Evolutionary conservation across 2,329 filamentous ascomycete genomes (phyloP), one percentile per base, ranked within the genome.

Genomic region (Claviceps sp.): DNA sequence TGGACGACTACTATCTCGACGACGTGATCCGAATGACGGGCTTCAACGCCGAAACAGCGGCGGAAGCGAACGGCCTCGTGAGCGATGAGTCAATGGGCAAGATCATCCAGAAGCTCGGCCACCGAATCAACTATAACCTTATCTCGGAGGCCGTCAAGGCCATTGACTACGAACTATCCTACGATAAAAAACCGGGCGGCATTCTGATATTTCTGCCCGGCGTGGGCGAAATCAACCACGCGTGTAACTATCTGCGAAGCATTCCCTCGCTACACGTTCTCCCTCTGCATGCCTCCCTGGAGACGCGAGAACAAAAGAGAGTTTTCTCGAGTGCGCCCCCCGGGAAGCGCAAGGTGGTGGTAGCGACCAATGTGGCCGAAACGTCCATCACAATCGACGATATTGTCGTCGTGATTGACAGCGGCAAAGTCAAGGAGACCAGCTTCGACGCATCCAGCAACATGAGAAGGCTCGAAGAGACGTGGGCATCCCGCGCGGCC

Each of bases 351-450:
- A 98, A 98, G 68, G 81, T 98, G 13, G 87, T 98, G 37, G 87
- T 91, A 6, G 88, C 93, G 1, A 98, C 93, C 45, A 98, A 98
- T 61, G 91, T 98, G 2, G 93, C 93, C 2, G 93, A 98, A 66
- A 98, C 93, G 0, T 97, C 93, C 2, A 97, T 98, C 65, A 98
- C 93, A 0, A 98, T 98, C 54, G 90, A 96, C 63, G 93, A 98
- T 63, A 87, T 98, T 50, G 87, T 97, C 2, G 91, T 88, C 2
- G 93, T 98, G 46, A 91, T 98, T 56, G 93, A 98, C 65, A 93
- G 86, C 11, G 93, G 93, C 30, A 84, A 89, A 50, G 93, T 98
- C 54, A 98, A 98, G 64, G 91, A 98, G 67, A 98, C 90, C 0
- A 91, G 87, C 63, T 97, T 90, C 61, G 93, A 97, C 64, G 81